A percentile compares a stretch with the other conserved stretches of the same genome.
phyloP scores from a whole-genome alignment of 2,329 filamentous ascomycete genomes.

The Plenodomus biglobosus region DNA sequence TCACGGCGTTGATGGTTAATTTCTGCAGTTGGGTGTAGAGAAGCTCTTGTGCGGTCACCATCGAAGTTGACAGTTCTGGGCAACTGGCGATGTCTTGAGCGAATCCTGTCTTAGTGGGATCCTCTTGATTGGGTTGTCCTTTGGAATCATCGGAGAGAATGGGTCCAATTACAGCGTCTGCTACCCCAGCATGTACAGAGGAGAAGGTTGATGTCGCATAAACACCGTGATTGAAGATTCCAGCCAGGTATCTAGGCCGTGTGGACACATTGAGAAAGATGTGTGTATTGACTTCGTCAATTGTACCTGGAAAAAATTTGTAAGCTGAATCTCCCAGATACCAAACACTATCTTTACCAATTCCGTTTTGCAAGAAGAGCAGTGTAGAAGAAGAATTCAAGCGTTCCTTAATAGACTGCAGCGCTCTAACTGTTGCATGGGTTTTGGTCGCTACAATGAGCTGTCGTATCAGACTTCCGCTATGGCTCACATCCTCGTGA shows the following conservation, averaged over 20 bases:
- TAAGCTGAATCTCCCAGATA: too few species aligned
- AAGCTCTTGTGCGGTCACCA: background rate
- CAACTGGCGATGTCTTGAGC: background rate
- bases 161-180: background rate
- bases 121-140: too few species aligned
- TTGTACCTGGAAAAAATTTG: background rate
- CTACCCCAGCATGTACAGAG: background rate
- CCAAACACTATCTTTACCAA: too few species aligned
- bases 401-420: background rate
- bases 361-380: background rate
- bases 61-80: background rate
- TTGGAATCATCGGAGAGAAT: background rate
- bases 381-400: background rate
- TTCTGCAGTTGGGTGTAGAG: background rate
- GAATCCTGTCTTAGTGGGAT: background rate
- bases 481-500: background rate
- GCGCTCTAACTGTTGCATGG: background rate
- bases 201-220: background rate
- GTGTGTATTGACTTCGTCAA: background rate
- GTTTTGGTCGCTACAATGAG: background rate
- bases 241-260: background rate
- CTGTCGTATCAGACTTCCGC: background rate
- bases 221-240: background rate
- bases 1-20: background rate
- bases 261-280: background rate